These are phyloP conservation scores for Acephala macrosclerotiorum DNA, from an alignment of 2,329 filamentous ascomycete genomes.

Conservation along the genomic window DNA sequence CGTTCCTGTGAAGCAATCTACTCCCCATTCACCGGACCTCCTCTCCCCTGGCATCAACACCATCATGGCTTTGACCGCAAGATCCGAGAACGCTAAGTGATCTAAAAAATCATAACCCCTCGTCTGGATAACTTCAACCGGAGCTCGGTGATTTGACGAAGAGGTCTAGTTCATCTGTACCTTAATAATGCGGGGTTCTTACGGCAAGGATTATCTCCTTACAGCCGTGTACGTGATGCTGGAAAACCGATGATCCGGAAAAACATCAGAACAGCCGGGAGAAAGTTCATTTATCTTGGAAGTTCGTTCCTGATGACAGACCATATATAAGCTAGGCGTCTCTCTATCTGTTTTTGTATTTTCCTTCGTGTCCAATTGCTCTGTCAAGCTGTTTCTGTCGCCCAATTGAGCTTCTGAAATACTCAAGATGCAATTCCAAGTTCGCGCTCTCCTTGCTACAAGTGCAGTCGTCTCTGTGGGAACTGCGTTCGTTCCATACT, in stretches of 20 bases:
- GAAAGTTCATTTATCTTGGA: slow-evolving; percentile 1
- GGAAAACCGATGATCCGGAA: slow-evolving; percentile 21
- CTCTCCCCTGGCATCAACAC: neutral
- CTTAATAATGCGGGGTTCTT: slow-evolving; percentile 17
- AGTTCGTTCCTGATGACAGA: neutral
- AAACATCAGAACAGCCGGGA: slow-evolving; percentile 3
- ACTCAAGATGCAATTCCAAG: slow-evolving; percentile 23
- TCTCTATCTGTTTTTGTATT: neutral
- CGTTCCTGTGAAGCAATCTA: neutral
- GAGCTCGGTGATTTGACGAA: slow-evolving; percentile 1
- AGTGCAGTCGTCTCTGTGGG: slow-evolving; percentile 18
- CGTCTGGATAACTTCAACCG: slow-evolving; percentile 20
- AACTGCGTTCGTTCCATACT: slow-evolving; percentile 49
- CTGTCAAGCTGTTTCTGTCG: neutral
- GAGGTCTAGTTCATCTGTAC: slow-evolving; percentile 10
- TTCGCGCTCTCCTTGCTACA: slow-evolving; percentile 20
- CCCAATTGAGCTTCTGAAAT: neutral
- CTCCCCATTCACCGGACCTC: slow-evolving; percentile 2
- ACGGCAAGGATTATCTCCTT: slow-evolving; percentile 16
- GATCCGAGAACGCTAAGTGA: slow-evolving; percentile 4
- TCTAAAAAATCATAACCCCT: slow-evolving; percentile 13
- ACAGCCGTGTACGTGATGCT: slow-evolving; percentile 13
- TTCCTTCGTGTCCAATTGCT: slow-evolving; percentile 9
- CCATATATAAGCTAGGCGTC: slow-evolving; percentile 4
- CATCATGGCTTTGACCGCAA: neutral